phyloP scores from a whole-genome alignment of 495 filamentous ascomycete genomes.

The Aspergillus diversus region DNA sequence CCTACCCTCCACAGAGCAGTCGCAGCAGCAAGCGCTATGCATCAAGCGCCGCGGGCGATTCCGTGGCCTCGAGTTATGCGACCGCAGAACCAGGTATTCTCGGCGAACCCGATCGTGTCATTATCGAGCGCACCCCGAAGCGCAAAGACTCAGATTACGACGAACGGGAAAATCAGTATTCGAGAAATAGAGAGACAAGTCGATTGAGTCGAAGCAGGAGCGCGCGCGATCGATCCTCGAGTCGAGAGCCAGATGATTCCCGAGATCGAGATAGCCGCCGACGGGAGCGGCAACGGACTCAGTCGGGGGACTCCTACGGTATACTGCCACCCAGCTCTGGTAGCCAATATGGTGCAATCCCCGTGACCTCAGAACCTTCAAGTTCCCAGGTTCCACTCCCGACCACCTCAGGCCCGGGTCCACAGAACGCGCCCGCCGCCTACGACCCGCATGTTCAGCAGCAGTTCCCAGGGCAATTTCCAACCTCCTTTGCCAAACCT shows the following conservation, averaged over 20 bases:
- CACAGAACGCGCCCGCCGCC: constrained; percentile 28
- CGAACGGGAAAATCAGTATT: constrained; percentile 25
- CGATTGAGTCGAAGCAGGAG: constrained; percentile 37
- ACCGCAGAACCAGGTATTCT: constrained; percentile 50
- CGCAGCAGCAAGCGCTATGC: constrained; percentile 42
- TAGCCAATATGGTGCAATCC: constrained; percentile 5
- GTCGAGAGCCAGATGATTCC: constrained; percentile 35
- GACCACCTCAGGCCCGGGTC: constrained; percentile 25
- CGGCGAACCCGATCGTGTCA: constrained; percentile 32
- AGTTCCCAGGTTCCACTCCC: constrained; percentile 19
- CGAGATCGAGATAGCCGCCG: constrained; percentile 35
- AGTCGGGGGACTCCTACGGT: constrained; percentile 39
- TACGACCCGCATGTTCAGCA: constrained; percentile 58
- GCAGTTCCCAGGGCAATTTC: constrained; percentile 64
- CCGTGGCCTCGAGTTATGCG: constrained; percentile 57
- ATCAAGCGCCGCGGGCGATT: constrained; percentile 46
- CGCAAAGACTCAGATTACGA: constrained; percentile 33
- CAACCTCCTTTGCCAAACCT: constrained; percentile 44
- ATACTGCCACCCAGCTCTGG: constrained; percentile 31
- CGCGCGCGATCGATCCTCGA: constrained; percentile 37
- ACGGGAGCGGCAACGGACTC: constrained; percentile 37
- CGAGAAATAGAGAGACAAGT: constrained; percentile 33
- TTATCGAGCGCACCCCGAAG: constrained; percentile 38
- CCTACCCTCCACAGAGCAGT: constrained; percentile 42
- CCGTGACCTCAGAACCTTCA: constrained; percentile 8